Conservation (phyloP, 1,284 basidiomycete species). For the Porodaedalea pini region DNA sequence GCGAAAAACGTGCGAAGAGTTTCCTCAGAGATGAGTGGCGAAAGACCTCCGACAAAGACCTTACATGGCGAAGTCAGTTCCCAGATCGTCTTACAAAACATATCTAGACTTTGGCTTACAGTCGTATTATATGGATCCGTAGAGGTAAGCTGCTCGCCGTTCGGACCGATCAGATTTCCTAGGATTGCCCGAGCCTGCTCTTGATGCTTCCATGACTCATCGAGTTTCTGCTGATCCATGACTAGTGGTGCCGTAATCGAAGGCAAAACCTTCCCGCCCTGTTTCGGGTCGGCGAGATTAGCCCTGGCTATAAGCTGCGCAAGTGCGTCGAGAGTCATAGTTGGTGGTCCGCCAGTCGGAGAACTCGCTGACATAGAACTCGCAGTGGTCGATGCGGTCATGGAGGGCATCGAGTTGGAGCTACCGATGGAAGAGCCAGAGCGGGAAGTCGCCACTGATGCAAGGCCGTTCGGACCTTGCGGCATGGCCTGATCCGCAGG, state of each 20-base stretch:
- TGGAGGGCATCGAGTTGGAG: constrained; percentile 52
- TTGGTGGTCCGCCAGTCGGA: constrained; percentile 20
- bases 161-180: constrained; percentile 76
- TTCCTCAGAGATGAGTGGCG: constrained; percentile 82
- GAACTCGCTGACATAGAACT: constrained; percentile 38
- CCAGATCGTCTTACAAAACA: too few species aligned
- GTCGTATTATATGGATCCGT: constrained; percentile 91
- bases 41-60: constrained; percentile 80
- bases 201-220: constrained; percentile 80
- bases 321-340: constrained; percentile 38
- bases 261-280: constrained; percentile 24
- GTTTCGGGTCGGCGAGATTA: constrained; percentile 10
- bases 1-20: constrained; percentile 84
- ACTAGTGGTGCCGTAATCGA: constrained; percentile 42
- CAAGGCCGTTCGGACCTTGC: constrained; percentile 25
- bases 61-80: constrained; percentile 1
- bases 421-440: constrained; percentile 53
- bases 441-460: constrained; percentile 43
- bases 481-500: constrained; percentile 6
- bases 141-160: constrained; percentile 78
- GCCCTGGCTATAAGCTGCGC: constrained; percentile 40
- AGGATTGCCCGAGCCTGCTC: constrained; percentile 75
- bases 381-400: constrained; percentile 52
- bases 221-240: constrained; percentile 44
- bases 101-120: constrained; percentile 36